A percentile compares a stretch with the other conserved stretches of the same genome.
These are phyloP conservation scores for Letharia columbiana DNA, from an alignment of 495 filamentous ascomycete species.

Conservation along the genomic window DNA sequence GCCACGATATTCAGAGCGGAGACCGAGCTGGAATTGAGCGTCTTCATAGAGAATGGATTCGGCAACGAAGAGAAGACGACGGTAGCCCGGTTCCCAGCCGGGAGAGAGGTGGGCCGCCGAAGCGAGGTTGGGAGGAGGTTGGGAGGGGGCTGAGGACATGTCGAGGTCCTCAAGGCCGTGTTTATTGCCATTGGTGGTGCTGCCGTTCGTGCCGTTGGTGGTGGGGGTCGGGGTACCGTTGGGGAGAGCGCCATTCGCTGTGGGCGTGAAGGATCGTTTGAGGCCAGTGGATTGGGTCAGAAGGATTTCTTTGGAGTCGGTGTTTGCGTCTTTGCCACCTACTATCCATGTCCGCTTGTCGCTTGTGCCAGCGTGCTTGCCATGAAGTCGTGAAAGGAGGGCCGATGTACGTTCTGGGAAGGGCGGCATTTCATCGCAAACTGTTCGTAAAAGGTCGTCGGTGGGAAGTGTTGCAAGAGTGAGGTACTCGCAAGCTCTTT, in stretches of 20 bases:
- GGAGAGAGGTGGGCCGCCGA: conserved; percentile 87
- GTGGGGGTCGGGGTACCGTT: conserved; percentile 41
- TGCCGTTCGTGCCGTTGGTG: conserved; percentile 28
- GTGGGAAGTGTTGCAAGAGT: conserved; percentile 74
- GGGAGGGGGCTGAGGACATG: conserved; percentile 51
- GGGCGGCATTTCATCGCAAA: conserved; percentile 98
- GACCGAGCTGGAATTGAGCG: conserved; percentile 82
- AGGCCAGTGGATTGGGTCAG: conserved; percentile 75
- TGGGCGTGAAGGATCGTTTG: conserved; percentile 69
- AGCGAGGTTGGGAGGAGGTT: conserved; percentile 73
- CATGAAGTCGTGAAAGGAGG: conserved; percentile 82
- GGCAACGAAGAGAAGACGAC: conserved; percentile 63
- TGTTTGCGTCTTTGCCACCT: conserved; percentile 86
- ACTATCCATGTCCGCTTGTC: conserved; percentile 96
- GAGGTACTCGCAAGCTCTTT: conserved; percentile 93
- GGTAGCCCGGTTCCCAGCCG: conserved; percentile 89
- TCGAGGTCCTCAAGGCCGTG: conserved; percentile 73
- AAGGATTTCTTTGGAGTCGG: conserved; percentile 67
- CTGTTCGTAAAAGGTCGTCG: conserved; percentile 87
- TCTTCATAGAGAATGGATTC: conserved; percentile 95
- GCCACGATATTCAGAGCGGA: conserved; percentile 87
- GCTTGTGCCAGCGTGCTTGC: conserved; percentile 81
- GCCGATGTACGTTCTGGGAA: conserved; percentile 94
- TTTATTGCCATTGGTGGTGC: conserved; percentile 28
- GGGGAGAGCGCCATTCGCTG: conserved; percentile 40